Percentiles rank a stretch among this genome's conserved stretches.
phyloP scores from a whole-genome alignment of 352 stramenopile species.

The Phytophthora meadii region DNA sequence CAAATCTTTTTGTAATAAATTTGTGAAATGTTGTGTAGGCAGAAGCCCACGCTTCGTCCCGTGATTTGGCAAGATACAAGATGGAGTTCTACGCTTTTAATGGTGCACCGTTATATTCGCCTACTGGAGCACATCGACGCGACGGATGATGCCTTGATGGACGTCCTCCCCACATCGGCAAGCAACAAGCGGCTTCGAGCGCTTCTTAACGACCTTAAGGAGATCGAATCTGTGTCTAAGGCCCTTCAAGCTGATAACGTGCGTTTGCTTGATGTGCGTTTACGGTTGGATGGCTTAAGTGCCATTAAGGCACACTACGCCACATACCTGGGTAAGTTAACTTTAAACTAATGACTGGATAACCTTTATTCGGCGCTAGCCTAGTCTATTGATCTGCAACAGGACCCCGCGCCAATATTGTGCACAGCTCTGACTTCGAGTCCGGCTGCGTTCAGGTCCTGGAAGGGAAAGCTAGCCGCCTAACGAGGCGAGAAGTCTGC shows the following conservation, averaged over 20 bases:
- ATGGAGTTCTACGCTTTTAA: not conserved
- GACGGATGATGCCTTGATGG: not conserved
- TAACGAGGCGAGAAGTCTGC: too few species aligned
- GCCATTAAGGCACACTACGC: not conserved
- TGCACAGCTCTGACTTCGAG: too few species aligned
- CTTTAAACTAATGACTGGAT: too few species aligned
- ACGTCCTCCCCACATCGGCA: not conserved
- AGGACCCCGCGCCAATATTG: too few species aligned
- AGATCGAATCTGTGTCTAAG: not conserved
- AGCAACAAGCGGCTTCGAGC: not conserved
- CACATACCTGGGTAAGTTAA: too few species aligned
- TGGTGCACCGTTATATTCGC: not conserved
- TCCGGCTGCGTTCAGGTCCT: too few species aligned
- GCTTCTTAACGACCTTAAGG: not conserved
- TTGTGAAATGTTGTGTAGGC: not conserved
- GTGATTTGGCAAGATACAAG: slow-evolving; percentile 1
- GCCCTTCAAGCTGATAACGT: not conserved
- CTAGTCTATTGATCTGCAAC: too few species aligned
- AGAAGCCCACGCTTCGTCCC: not conserved
- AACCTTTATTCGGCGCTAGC: too few species aligned
- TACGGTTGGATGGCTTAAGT: not conserved
- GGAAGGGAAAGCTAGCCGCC: too few species aligned
- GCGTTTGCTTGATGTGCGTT: not conserved
- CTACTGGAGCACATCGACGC: not conserved
- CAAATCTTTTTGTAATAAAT: too few species aligned